Conservation (phyloP, 345 rosid species). For the Limnanthes douglasii region DNA sequence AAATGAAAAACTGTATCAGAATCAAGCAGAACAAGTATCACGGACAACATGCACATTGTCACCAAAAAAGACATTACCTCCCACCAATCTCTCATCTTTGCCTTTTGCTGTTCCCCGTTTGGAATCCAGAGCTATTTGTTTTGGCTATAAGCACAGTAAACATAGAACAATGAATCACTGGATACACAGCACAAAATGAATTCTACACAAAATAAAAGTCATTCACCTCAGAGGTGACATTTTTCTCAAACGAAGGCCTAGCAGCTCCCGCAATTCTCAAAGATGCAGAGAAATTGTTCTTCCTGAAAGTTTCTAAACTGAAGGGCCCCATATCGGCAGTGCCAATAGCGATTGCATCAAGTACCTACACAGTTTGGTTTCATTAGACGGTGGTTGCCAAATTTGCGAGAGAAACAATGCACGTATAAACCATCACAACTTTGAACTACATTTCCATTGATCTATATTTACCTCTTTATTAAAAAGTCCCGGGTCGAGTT, state of each 20-base stretch:
- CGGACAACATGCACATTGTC: constrained; percentile 4
- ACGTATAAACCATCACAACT: not conserved
- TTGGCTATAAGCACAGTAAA: constrained; percentile 16
- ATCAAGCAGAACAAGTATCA: constrained; percentile 7
- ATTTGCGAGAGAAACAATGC: constrained; percentile 3
- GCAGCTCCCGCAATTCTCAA: constrained; percentile 34
- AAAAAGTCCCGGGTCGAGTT: constrained; percentile 47
- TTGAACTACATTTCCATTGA: constrained; percentile 1
- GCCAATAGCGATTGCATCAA: constrained; percentile 49
- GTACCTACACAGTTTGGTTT: constrained; percentile 28
- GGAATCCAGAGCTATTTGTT: constrained; percentile 14
- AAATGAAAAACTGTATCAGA: constrained; percentile 9
- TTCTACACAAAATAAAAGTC: too few relatives aligned
- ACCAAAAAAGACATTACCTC: constrained; percentile 16
- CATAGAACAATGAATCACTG: constrained; percentile 8
- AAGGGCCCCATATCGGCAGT: constrained; percentile 71
- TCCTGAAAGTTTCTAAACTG: constrained; percentile 75
- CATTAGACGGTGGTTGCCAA: constrained; percentile 1
- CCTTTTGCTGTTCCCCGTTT: constrained; percentile 24
- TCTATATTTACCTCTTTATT: constrained; percentile 57
- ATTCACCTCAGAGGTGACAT: constrained; percentile 33
- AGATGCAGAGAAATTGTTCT: constrained; percentile 60
- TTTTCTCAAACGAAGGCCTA: constrained; percentile 17
- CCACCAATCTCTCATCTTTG: constrained; percentile 17
- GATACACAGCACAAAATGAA: not conserved